These are phyloP conservation scores for Aurantiochytrium sp. DNA, from an alignment of 108 stramenopile genomes.

Conservation along the genomic window DNA sequence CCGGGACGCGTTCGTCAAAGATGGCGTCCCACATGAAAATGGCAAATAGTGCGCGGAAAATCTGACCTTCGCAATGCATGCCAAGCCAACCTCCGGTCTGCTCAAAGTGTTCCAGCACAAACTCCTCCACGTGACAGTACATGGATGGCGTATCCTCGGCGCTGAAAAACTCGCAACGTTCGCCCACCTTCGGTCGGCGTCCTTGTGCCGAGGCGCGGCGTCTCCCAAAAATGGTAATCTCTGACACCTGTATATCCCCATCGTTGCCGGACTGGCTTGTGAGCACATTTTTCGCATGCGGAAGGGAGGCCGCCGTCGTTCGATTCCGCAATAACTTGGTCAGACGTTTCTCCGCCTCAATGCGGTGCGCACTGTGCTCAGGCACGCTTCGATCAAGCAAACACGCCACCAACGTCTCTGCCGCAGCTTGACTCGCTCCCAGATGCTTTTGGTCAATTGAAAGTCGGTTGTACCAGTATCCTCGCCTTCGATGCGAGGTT, in stretches of 20 bases:
- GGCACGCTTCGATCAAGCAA: neutral
- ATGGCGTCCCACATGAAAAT: slow-evolving; percentile 8
- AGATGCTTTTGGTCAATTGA: neutral
- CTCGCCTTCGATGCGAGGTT: neutral
- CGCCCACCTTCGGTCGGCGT: neutral
- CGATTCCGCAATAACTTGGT: neutral
- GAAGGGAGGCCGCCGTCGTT: neutral
- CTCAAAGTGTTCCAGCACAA: neutral
- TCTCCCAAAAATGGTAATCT: neutral
- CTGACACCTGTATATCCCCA: no score
- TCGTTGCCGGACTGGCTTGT: no score
- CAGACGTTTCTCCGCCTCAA: neutral
- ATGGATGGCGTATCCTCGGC: neutral
- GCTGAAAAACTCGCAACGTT: neutral
- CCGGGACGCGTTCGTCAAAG: neutral
- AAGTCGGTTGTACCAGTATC: neutral
- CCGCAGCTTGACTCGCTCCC: neutral
- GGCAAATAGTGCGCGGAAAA: neutral
- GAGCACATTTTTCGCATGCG: neutral
- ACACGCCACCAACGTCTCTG: neutral
- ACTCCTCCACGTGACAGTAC: neutral
- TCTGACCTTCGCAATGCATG: neutral
- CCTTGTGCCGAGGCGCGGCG: neutral
- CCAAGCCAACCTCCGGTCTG: neutral
- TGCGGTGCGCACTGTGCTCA: neutral